Base-by-base conservation (phyloP, 106 monocot genomes). In the Allium fistulosum region DNA sequence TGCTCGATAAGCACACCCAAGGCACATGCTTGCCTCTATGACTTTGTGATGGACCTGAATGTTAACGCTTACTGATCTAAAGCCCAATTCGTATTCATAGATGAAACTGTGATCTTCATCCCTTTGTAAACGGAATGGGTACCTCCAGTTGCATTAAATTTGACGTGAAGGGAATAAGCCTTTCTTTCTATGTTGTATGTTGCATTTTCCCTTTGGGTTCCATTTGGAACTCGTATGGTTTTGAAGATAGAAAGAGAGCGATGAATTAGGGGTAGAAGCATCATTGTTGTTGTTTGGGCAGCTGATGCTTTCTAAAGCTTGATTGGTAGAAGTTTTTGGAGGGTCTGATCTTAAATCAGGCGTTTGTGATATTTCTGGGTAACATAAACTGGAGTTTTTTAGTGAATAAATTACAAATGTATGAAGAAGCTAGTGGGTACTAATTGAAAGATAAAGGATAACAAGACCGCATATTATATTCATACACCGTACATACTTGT, bases 1-100 rank as follows among this genome's bases (percentile, higher is more conserved):
- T 80, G 75, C 99, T 99, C 92, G 92, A 92, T n/a, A 99, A 67
- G 72, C 89, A 99, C 62, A 99, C 93, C 53, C 93, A 71, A 57
- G 99, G 99, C 48, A 99, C 99, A 57, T 77, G 99, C 76, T 99
- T 86, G 9, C 92, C 93, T 48, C 90, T 92, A 71, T 87, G 87
- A 63, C 73, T 93, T 53, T 79, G 70, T 60, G 76, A 81, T 80
- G 80, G 28, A 99, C 99, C 74, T 84, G 85, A 63, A 97, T 55
- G 71, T 92, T 77, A 26, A 97, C 92, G 72, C 92, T 82, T 37
- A 92, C 64, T 64, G 83, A 76, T 63, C 71, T 73, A 1, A 77
- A 47, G 9, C 79, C 76, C 70, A 73, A 46, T 49, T 59, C 78
- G 51, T 57, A 65, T 15, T 46, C 53, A 6, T 10, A 15, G 15